Percentiles rank a stretch among this genome's conserved stretches.
These are phyloP conservation scores for Leucosporidium yakuticum DNA, from an alignment of 768 basidiomycete species.

Conservation along the genomic window DNA sequence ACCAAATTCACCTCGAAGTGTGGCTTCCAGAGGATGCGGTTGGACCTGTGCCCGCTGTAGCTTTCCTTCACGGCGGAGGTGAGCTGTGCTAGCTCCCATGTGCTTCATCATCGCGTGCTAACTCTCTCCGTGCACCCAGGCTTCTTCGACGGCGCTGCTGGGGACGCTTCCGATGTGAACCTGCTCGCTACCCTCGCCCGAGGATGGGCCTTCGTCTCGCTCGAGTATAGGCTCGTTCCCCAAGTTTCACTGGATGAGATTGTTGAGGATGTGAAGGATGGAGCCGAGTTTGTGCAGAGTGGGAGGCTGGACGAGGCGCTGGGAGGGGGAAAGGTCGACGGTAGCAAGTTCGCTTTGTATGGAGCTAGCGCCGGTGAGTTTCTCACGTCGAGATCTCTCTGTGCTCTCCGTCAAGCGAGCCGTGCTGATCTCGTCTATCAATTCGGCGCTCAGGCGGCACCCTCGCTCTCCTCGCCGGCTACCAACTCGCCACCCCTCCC, in stretches of 20 bases:
- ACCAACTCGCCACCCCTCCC: slow-evolving; percentile 19
- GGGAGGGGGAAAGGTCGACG: slow-evolving; percentile 18
- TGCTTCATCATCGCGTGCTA: too few relatives aligned
- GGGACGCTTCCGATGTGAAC: slow-evolving; percentile 15
- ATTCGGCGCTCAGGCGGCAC: slow-evolving; percentile 2
- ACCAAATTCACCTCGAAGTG: slow-evolving; percentile 24
- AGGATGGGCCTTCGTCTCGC: slow-evolving; percentile 26
- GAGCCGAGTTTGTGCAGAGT: slow-evolving; percentile 7
- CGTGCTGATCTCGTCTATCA: not conserved
- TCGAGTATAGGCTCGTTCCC: slow-evolving; percentile 28
- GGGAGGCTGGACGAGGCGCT: slow-evolving; percentile 18
- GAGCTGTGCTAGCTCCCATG: not conserved
- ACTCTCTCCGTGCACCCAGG: not conserved
- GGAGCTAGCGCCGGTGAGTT: slow-evolving; percentile 26
- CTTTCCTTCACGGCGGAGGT: slow-evolving; percentile 30
- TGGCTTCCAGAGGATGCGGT: not conserved
- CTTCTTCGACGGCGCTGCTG: slow-evolving; percentile 30
- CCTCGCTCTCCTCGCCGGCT: slow-evolving; percentile 21
- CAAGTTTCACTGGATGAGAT: slow-evolving; percentile 23
- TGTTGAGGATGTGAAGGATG: slow-evolving; percentile 20
- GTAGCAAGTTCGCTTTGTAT: slow-evolving; percentile 4
- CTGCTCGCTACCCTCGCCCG: slow-evolving; percentile 16
- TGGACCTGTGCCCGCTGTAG: slow-evolving; percentile 8
- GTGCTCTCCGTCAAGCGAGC: too few relatives aligned
- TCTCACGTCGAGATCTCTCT: too few relatives aligned